A percentile compares a stretch with the other conserved stretches of the same genome.
Conservation (phyloP, 1,284 basidiomycete genomes). For the Xerocomus nothofagi region DNA sequence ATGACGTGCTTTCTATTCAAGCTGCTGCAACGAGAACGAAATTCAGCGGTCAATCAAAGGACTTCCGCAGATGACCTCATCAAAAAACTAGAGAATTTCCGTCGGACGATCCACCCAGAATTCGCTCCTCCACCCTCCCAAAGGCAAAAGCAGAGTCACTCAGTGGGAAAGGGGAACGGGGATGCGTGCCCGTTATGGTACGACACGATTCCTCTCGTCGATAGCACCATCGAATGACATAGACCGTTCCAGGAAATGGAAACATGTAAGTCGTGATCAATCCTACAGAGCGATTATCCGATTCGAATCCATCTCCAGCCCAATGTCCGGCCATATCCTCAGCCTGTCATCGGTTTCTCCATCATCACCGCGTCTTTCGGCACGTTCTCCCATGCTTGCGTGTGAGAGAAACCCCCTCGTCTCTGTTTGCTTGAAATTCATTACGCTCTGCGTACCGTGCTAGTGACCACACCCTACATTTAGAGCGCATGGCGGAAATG, state of each 20-base stretch:
- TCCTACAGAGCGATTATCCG: neutral
- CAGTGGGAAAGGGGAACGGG: neutral
- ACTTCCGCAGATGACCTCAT: conserved; percentile 13
- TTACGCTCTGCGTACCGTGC: neutral
- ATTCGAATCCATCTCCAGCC: neutral
- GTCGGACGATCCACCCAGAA: neutral
- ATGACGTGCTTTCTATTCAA: neutral
- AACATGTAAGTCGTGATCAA: conserved; percentile 5
- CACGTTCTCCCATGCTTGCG: neutral
- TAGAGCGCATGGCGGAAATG: conserved; percentile 14
- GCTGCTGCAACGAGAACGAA: conserved; percentile 16
- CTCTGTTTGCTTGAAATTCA: neutral
- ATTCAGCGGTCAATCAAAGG: conserved; percentile 7
- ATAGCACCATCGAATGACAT: neutral
- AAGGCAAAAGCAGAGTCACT: neutral
- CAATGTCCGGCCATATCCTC: neutral
- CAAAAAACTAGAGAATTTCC: conserved; percentile 12
- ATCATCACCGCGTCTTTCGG: conserved; percentile 6
- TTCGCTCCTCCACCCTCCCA: neutral
- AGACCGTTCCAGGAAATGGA: conserved; percentile 3
- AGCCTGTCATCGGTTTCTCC: conserved; percentile 3
- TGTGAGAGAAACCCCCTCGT: conserved; percentile 2
- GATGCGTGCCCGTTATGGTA: conserved; percentile 2
- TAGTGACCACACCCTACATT: conserved; percentile 8
- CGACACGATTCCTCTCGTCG: neutral